phyloP scores from a whole-genome alignment of 768 basidiomycete genomes.

The Austroboletus eburneus region DNA sequence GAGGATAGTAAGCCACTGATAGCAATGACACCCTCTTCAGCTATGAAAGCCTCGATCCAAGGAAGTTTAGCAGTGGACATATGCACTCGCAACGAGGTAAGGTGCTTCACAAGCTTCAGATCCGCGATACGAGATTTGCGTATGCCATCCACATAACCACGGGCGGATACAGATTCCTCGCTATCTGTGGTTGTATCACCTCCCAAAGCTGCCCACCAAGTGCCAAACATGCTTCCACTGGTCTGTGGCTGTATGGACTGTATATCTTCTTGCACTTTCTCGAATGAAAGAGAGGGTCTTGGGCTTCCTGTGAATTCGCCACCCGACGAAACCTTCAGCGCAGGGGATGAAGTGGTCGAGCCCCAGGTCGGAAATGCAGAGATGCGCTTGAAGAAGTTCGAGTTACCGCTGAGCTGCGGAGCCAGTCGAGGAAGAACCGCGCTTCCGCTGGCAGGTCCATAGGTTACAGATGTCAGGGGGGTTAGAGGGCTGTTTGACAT shows the following conservation, averaged over 20 bases:
- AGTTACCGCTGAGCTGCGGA: conserved; percentile 73
- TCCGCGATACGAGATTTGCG: conserved; percentile 51
- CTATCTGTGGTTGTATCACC: conserved; percentile 37
- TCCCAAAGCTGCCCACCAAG: conserved; percentile 72
- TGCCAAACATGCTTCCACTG: conserved; percentile 73
- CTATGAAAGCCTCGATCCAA: conserved; percentile 74
- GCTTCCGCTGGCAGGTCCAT: conserved; percentile 54
- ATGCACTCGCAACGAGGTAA: conserved; percentile 81
- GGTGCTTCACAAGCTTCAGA: conserved; percentile 64
- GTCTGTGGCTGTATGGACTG: conserved; percentile 54
- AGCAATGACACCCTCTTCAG: conserved; percentile 60
- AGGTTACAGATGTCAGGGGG: conserved; percentile 43
- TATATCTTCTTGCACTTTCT: conserved; percentile 24
- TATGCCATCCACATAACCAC: conserved; percentile 62
- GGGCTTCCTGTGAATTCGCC: conserved; percentile 34
- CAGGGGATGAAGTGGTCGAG: conserved; percentile 31
- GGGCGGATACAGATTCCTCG: conserved; percentile 46
- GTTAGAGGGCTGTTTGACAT: conserved; percentile 24
- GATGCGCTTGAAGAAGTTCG: conserved; percentile 61
- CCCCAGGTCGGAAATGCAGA: conserved; percentile 63
- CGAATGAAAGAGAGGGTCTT: conserved; percentile 21
- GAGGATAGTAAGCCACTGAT: conserved; percentile 54
- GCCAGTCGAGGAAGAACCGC: conserved; percentile 61
- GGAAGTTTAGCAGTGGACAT: conserved; percentile 75
- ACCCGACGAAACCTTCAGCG: conserved; percentile 34